Percentiles rank a stretch among this genome's conserved stretches.
Evolutionary conservation across 768 basidiomycete genomes (phyloP).

Genomic region (Russula brevipes): DNA sequence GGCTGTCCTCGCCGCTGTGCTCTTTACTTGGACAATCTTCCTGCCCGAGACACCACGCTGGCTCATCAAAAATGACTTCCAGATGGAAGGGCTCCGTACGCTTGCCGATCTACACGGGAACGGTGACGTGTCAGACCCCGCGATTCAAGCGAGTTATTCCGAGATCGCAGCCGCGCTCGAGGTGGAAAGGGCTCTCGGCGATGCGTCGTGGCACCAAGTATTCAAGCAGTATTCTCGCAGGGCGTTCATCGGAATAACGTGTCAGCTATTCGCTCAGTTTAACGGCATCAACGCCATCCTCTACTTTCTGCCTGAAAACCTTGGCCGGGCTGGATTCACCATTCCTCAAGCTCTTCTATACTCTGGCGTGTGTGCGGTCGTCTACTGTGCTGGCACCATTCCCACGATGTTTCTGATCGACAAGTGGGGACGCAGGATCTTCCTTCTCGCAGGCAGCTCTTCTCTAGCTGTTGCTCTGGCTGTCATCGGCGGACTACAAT

Average conservation of each 20-base stretch:
- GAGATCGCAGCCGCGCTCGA: conserved; percentile 40
- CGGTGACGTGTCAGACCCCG: conserved; percentile 42
- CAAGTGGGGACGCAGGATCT: conserved; percentile 45
- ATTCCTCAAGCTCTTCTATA: conserved; percentile 42
- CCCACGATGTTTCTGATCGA: conserved; percentile 53
- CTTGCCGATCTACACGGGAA: conserved; percentile 53
- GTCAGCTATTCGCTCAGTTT: conserved; percentile 49
- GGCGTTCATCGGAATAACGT: conserved; percentile 46
- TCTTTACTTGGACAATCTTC: conserved; percentile 44
- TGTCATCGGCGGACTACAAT: conserved; percentile 50
- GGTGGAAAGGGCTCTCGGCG: conserved; percentile 37
- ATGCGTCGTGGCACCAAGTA: conserved; percentile 44
- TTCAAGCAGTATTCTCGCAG: conserved; percentile 48
- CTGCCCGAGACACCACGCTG: conserved; percentile 52
- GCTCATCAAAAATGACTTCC: conserved; percentile 50
- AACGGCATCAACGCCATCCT: conserved; percentile 55
- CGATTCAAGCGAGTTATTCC: conserved; percentile 41
- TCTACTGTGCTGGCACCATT: conserved; percentile 47
- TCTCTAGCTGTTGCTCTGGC: conserved; percentile 43
- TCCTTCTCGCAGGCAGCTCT: conserved; percentile 45
- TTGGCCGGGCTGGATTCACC: conserved; percentile 47
- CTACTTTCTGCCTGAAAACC: conserved; percentile 52
- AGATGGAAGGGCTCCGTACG: conserved; percentile 44
- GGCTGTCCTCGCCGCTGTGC: conserved; percentile 43
- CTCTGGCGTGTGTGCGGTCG: conserved; percentile 43